Base-by-base conservation (phyloP, 306 rosid species). In the Bauhinia variegata region DNA sequence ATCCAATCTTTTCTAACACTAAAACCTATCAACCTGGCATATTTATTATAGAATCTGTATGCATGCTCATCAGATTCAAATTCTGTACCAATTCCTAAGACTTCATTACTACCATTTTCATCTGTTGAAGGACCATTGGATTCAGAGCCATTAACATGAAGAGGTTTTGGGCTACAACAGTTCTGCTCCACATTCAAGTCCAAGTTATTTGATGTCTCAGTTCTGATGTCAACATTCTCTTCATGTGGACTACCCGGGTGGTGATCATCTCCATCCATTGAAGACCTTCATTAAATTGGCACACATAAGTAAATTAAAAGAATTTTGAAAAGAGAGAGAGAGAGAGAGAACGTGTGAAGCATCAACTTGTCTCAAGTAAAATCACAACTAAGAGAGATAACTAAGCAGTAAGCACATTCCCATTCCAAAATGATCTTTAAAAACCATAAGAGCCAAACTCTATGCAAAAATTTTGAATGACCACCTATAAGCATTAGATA, bases 1-100 rank as follows among this genome's bases (percentile, higher is more conserved):
- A 82, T 56, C 93, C 93, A 84, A 65, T 87, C 93, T 80, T 87
- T 87, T 60, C 89, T 53, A 60, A 87, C 82, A 73, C 57, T 82
- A 46, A 87, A 87, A 54, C 93, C 93, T 50, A 75, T 14, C 78
- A 87, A 60, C 38, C 49, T 75, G 38, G 93, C 89, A 75, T 87
- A 87, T 49, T 71, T 74, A 41, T 72, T 75, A 60, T 84, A 87
- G 68, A 78, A 79, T 71, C 49, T 73, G 74, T 82, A 84, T 4
- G 93, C 88, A 55, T 80, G 88, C 17, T 84, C 89, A 75, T 87
- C 86, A 11, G 93, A 79, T 43, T 80, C 88, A 47, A 87, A 82
- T 72, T 78, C 88, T 2, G 55, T 54, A 32, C 86, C 81, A 17
- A 75, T 57, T 73, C 83, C 77, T 44, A 87, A 41, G 15, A 67